Evolutionary conservation across 495 filamentous ascomycete species (phyloP).

Genomic region (Lasiosphaeria hispida): DNA sequence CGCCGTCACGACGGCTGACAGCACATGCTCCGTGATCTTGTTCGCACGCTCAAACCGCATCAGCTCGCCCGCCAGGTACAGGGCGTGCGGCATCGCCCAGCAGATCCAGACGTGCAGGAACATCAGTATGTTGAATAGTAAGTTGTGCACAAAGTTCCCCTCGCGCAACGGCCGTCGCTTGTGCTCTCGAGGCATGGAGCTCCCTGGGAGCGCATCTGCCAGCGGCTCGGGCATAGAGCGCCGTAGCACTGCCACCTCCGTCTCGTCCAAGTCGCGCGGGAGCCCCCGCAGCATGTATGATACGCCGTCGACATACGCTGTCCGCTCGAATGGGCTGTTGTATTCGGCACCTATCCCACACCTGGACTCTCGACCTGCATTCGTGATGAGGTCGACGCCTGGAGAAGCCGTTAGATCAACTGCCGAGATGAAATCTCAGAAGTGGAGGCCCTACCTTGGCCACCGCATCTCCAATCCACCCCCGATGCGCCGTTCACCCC

Average conservation of each 20-base stretch:
- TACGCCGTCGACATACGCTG: slow-evolving; percentile 64
- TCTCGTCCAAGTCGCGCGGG: slow-evolving; percentile 53
- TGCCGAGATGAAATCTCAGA: too few species aligned
- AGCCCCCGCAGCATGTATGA: slow-evolving; percentile 66
- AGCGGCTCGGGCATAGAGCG: slow-evolving; percentile 42
- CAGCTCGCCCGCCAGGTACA: not conserved
- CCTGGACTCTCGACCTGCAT: slow-evolving; percentile 8
- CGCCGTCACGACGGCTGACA: not conserved
- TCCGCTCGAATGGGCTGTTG: slow-evolving; percentile 51
- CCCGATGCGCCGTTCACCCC: slow-evolving; percentile 13
- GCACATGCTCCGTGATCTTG: slow-evolving; percentile 13
- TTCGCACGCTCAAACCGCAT: slow-evolving; percentile 17
- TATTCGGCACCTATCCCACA: not conserved
- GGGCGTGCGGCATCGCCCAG: slow-evolving; percentile 9
- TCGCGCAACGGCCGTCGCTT: not conserved
- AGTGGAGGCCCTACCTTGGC: slow-evolving; percentile 6
- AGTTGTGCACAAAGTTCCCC: slow-evolving; percentile 12
- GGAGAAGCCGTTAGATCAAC: not conserved
- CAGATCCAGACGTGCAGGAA: slow-evolving; percentile 6
- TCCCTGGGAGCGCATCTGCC: not conserved
- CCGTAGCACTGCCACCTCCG: slow-evolving; percentile 46
- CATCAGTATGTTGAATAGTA: slow-evolving; percentile 11
- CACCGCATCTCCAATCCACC: slow-evolving; percentile 18
- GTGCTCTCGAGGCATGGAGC: too few species aligned
- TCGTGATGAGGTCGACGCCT: slow-evolving; percentile 23